Evolutionary conservation across 75 land plant genomes (phyloP).

Genomic region (Ceratopteris richardii): DNA sequence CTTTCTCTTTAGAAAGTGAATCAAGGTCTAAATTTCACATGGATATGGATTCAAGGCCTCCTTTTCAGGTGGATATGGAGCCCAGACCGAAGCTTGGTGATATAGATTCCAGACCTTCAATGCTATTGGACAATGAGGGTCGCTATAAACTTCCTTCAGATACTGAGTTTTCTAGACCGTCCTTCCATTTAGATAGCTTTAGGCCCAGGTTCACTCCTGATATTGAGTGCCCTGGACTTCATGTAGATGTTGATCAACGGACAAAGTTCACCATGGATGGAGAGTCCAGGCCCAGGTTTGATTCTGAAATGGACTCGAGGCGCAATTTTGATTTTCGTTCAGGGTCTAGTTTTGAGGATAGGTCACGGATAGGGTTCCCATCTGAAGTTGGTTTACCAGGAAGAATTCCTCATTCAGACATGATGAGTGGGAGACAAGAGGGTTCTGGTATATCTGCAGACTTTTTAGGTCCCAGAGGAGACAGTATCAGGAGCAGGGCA

Average conservation of each 20-base stretch:
- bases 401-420: constrained; percentile 18
- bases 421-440: constrained; percentile 19
- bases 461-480: constrained; percentile 22
- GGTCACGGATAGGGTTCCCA: not conserved
- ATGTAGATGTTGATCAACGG: not conserved
- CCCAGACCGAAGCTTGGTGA: not conserved
- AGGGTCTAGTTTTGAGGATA: not conserved
- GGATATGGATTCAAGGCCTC: constrained; percentile 4
- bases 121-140: not conserved
- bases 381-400: not conserved
- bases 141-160: not conserved
- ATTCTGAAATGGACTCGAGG: not conserved
- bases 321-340: constrained; percentile 1
- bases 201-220: constrained; percentile 2
- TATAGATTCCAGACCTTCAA: not conserved
- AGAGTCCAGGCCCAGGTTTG: not conserved
- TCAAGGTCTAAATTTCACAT: not conserved
- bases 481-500: constrained; percentile 27
- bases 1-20: constrained; percentile 1
- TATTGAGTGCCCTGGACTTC: not conserved
- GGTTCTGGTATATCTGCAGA: constrained; percentile 14
- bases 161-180: not conserved
- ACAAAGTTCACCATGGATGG: constrained; percentile 1
- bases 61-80: not conserved
- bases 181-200: not conserved